A percentile compares a stretch with the other conserved stretches of the same genome.
Conservation (phyloP, 2,329 filamentous ascomycete genomes). For the Aspergillus tamarii region DNA sequence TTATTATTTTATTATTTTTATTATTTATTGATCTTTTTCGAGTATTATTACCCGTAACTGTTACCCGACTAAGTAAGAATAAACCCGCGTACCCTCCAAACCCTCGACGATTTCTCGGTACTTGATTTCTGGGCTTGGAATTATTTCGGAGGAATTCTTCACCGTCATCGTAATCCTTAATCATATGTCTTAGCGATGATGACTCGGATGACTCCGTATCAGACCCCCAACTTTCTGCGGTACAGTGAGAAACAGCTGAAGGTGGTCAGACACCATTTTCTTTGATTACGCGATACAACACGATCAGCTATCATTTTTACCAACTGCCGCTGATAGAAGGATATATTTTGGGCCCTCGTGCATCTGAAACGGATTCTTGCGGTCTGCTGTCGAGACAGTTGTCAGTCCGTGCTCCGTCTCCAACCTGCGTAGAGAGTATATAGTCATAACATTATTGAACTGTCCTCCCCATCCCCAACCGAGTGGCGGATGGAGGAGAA, state of each 20-base stretch:
- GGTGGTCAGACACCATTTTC: background rate
- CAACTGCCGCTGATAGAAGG: background rate
- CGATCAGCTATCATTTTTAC: no score
- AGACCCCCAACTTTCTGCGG: background rate
- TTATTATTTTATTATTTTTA: constrained; percentile 1
- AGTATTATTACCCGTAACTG: constrained; percentile 2
- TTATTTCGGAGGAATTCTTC: constrained; percentile 9
- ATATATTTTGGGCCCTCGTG: constrained; percentile 9
- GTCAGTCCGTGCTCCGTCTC: background rate
- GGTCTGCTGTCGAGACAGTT: constrained; percentile 9
- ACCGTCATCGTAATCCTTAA: background rate
- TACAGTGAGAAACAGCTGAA: background rate
- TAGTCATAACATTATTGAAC: constrained; percentile 2
- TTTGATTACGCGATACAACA: background rate
- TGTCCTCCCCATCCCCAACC: constrained; percentile 8
- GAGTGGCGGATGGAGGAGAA: background rate
- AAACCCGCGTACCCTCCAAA: background rate
- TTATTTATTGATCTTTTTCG: background rate
- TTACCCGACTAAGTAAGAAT: constrained; percentile 4
- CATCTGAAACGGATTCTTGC: constrained; percentile 9
- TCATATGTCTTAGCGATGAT: constrained; percentile 11
- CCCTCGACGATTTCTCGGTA: background rate
- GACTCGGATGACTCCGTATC: background rate
- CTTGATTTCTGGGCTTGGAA: background rate
- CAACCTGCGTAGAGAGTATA: background rate